Percentiles rank a stretch among this genome's conserved stretches.
phyloP scores from a whole-genome alignment of 768 basidiomycete species.

The Tricholoma hemisulphureum region DNA sequence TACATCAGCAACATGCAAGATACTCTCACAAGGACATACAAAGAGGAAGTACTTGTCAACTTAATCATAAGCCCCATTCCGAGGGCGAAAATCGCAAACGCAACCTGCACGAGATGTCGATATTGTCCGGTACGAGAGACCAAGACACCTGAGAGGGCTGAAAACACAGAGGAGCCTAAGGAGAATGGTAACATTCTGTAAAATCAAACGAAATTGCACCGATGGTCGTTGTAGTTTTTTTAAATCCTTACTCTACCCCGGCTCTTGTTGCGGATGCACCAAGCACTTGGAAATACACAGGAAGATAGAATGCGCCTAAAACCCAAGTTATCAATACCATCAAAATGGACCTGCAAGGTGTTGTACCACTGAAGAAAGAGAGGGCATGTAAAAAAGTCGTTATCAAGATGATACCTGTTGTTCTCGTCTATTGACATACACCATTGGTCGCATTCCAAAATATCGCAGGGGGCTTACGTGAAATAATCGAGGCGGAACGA shows the following conservation, averaged over 20 bases:
- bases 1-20: neutral
- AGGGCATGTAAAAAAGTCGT: conserved; percentile 61
- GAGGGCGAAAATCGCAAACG: conserved; percentile 54
- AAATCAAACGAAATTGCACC: neutral
- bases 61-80: conserved; percentile 74
- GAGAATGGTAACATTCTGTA: conserved; percentile 74
- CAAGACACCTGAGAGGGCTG: conserved; percentile 55
- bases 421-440: conserved; percentile 53
- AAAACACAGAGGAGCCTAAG: conserved; percentile 52
- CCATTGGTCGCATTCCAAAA: neutral
- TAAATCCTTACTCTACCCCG: conserved; percentile 53
- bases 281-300: conserved; percentile 75
- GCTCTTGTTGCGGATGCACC: conserved; percentile 72
- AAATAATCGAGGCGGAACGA: conserved; percentile 75
- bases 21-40: conserved; percentile 30
- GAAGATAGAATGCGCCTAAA: conserved; percentile 62
- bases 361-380: conserved; percentile 55
- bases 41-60: conserved; percentile 56
- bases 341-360: neutral
- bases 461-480: conserved; percentile 38
- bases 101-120: conserved; percentile 59
- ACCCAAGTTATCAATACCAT: neutral
- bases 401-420: conserved; percentile 60
- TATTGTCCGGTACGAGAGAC: conserved; percentile 60
- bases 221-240: neutral